A percentile compares a stretch with the other conserved stretches of the same genome.
Evolutionary conservation across 2,329 filamentous ascomycete species (phyloP).

Genomic region (Alternaria infectoria): DNA sequence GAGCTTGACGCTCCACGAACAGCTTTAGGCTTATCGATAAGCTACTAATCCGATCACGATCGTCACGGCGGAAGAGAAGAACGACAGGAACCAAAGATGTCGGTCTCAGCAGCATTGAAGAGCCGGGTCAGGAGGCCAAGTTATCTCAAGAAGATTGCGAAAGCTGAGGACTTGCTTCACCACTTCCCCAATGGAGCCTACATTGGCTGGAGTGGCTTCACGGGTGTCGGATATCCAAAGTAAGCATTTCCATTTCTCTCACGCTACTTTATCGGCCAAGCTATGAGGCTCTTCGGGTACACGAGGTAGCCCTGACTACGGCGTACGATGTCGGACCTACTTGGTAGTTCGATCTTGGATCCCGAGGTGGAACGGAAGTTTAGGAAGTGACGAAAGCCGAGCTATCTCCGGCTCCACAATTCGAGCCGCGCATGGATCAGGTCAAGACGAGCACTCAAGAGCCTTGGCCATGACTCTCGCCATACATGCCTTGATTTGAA

Average conservation of each 20-base stretch:
- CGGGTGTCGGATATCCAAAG: conserved; percentile 89
- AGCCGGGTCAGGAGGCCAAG: conserved; percentile 76
- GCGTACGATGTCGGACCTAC: conserved; percentile 6
- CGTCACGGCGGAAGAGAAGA: neutral
- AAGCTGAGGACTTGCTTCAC: conserved; percentile 78
- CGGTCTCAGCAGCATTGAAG: conserved; percentile 75
- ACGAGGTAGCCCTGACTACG: neutral
- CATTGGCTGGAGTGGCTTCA: conserved; percentile 91
- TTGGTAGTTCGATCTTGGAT: conserved; percentile 13
- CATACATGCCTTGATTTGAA: conserved; percentile 4
- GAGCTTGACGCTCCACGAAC: neutral
- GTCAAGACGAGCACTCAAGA: conserved; percentile 1
- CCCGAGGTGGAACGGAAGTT: conserved; percentile 40
- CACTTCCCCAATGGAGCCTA: conserved; percentile 86
- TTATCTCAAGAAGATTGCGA: conserved; percentile 79
- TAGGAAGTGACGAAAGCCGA: conserved; percentile 27
- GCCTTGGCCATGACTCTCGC: neutral
- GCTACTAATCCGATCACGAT: neutral
- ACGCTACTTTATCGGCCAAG: neutral
- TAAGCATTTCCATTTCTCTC: conserved; percentile 50
- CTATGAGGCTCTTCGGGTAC: neutral
- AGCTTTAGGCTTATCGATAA: conserved; percentile 18
- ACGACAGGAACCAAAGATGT: conserved; percentile 38
- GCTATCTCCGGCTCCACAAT: conserved; percentile 28
- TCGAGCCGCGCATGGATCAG: conserved; percentile 14